Conservation (phyloP, 306 rosid genomes). For the Cucumis hystrix region DNA sequence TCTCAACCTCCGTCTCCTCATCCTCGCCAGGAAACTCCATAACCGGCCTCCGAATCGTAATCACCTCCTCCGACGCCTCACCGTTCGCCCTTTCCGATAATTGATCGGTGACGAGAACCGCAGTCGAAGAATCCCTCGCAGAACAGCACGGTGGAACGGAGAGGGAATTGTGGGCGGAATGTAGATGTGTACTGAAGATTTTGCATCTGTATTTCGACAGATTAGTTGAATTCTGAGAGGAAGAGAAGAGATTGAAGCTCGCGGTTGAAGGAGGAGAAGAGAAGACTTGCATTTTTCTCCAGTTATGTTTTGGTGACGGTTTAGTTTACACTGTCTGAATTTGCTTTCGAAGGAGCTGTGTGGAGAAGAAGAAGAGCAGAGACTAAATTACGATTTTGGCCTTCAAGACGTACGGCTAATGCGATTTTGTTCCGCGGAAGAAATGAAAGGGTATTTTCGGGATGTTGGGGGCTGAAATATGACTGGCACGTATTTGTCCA, state of each 20-base stretch:
- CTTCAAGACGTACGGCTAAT: background rate
- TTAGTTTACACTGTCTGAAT: slow-evolving; percentile 27
- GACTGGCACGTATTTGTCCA: background rate
- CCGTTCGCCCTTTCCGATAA: background rate
- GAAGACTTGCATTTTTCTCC: slow-evolving; percentile 29
- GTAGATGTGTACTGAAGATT: slow-evolving; percentile 30
- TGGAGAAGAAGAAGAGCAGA: background rate
- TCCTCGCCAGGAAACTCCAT: slow-evolving; percentile 27
- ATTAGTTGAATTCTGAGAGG: slow-evolving; percentile 32
- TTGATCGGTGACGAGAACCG: slow-evolving; percentile 13
- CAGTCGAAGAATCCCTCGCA: slow-evolving; percentile 28
- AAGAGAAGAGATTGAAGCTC: slow-evolving; percentile 37
- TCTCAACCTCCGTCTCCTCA: slow-evolving; percentile 7
- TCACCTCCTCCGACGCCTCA: slow-evolving; percentile 18
- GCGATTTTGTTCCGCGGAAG: background rate
- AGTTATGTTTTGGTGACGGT: slow-evolving; percentile 15
- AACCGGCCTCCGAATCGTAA: slow-evolving; percentile 74
- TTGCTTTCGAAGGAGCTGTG: background rate
- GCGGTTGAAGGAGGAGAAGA: slow-evolving; percentile 37
- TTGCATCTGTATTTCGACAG: slow-evolving; percentile 34
- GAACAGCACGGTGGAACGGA: slow-evolving; percentile 31
- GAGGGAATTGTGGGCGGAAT: slow-evolving; percentile 19
- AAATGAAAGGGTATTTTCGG: background rate
- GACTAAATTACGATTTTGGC: background rate
- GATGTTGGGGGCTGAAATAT: background rate